Evolutionary conservation across 148 eudicot genomes (phyloP).

Genomic region (Bassia scoparia): DNA sequence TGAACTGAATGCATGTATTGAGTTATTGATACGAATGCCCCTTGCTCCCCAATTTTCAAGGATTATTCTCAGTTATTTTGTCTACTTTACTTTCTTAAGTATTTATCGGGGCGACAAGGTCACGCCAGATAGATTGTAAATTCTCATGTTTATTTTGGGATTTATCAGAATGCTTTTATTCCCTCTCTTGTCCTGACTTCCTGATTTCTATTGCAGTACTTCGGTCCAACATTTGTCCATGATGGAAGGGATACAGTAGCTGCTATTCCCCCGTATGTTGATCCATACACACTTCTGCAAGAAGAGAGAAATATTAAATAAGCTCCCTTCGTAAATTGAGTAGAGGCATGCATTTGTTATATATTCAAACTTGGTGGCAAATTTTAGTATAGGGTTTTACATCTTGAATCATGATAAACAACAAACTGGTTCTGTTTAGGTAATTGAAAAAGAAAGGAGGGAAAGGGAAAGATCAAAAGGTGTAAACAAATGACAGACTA

Average conservation of each 20-base stretch:
- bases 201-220: constrained; percentile 46
- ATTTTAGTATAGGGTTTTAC: constrained; percentile 4
- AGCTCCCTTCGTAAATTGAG: constrained; percentile 36
- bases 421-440: too few species aligned
- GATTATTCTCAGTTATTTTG: too few species aligned
- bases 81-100: too few species aligned
- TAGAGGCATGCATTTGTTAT: constrained; percentile 2
- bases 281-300: constrained; percentile 78
- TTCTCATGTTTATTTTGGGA: not conserved
- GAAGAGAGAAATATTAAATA: constrained; percentile 62
- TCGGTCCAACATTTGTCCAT: constrained; percentile 74
- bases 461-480: too few species aligned
- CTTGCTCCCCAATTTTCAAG: too few species aligned
- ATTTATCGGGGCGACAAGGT: too few species aligned
- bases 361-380: not conserved
- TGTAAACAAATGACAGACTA: too few species aligned
- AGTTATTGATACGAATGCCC: too few species aligned
- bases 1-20: too few species aligned
- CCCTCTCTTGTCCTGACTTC: not conserved
- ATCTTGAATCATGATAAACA: too few species aligned
- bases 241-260: constrained; percentile 41
- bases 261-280: constrained; percentile 59
- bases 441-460: too few species aligned
- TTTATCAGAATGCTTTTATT: not conserved
- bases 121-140: too few species aligned